phyloP scores from a whole-genome alignment of 768 basidiomycete genomes.

The Tricholoma terreum region DNA sequence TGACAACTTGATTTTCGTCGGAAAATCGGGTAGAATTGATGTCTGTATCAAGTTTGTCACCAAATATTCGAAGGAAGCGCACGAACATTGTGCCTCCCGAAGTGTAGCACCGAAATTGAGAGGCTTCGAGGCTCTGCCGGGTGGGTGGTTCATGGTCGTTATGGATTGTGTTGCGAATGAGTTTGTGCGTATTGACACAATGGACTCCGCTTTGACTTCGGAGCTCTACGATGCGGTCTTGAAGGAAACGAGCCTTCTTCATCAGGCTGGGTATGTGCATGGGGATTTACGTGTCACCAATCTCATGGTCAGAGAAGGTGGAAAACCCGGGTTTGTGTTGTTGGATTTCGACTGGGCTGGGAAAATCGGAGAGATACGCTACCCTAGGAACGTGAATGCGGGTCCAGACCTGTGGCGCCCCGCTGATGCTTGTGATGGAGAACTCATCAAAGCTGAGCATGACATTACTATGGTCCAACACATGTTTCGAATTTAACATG shows the following conservation, averaged over 20 bases:
- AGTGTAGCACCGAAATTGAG: conserved; percentile 24
- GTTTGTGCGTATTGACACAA: background rate
- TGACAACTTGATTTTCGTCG: no score
- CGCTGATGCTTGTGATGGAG: conserved; percentile 12
- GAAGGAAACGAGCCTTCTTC: conserved; percentile 10
- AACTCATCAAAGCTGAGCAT: conserved; percentile 18
- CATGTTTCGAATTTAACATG: no score
- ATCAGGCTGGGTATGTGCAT: conserved; percentile 27
- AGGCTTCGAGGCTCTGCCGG: conserved; percentile 23
- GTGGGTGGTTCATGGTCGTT: conserved; percentile 31
- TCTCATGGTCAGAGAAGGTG: conserved; percentile 23
- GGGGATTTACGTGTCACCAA: conserved; percentile 29
- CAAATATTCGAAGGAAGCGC: conserved; percentile 25
- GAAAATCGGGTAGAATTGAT: no score
- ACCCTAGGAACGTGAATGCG: no score
- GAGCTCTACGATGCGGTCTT: no score
- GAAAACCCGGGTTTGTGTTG: conserved; percentile 10
- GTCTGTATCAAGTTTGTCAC: conserved; percentile 21
- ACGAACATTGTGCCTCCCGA: conserved; percentile 14
- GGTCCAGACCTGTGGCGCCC: conserved; percentile 16
- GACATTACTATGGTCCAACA: conserved; percentile 25
- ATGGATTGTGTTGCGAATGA: conserved; percentile 29
- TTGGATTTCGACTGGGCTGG: conserved; percentile 31
- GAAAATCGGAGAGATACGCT: conserved; percentile 5
- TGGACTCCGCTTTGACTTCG: no score